Base-by-base conservation (phyloP, 139 green algal genomes). In the Tetradesmus lagerheimii region DNA sequence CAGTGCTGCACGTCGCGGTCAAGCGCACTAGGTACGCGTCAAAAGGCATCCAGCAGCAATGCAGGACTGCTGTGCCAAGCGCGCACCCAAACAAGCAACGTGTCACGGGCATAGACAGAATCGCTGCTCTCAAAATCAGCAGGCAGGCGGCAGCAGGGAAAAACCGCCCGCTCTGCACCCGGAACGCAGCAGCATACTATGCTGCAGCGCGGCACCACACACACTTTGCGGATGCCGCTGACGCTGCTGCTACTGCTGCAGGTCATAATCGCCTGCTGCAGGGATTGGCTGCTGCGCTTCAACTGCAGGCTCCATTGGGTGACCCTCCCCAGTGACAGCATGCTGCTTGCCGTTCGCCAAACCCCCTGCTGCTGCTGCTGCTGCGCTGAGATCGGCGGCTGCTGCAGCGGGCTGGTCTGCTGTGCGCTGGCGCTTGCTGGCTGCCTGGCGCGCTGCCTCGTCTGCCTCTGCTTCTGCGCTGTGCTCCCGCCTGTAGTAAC, bases 401-500 rank as follows among this genome's bases (percentile, higher is more conserved):
- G 83, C 34, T 34, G 64, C 64, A 27, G 41, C 78, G 12, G 82
- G 47, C 47, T 20, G 47, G 47, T 76, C 53, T 37, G 20, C 57
- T 66, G 78, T 35, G 71, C 57, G 82, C 82, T 87, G 82, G 6
- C 34, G 82, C 82, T 87, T 78, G 53, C 50, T 25, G n/a, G 81
- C n/a, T 78, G 81, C 81, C 77, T 38, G 31, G 81, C 82, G 25
- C 62, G 82, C 57, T 79, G 57, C 23, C 78, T 88, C 64, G 16
- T 80, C 62, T 38, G 50, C 18, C 80, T 74, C 34, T 15, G 66
- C 62, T 1, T 64, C 83, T 27, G 29, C 23, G 14, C 39, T 41
- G 38, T 35, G 83, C 83, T 62, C 64, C 0, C 83, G 62, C 20
- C 64, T 38, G n/a, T 88, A 88, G 18, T 87, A 93, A 37, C 89